Percentiles rank a stretch among this genome's conserved stretches.
phyloP scores from a whole-genome alignment of 2,329 filamentous ascomycete genomes.

The Curvularia hawaiiensis region DNA sequence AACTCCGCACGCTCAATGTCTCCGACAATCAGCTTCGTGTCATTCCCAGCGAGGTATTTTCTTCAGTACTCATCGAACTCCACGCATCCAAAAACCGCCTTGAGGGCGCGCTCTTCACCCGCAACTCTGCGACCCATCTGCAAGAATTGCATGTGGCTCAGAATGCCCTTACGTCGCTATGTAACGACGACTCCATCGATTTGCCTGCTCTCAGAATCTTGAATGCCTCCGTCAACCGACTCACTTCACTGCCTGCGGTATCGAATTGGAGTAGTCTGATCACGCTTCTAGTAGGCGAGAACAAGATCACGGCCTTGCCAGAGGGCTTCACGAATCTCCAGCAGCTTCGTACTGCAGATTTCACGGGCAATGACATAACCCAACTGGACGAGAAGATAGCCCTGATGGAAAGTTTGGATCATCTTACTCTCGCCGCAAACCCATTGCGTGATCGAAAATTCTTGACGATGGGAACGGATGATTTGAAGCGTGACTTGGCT shows the following conservation, averaged over 20 bases:
- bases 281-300: conserved; percentile 79
- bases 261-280: conserved; percentile 74
- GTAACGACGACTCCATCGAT: conserved; percentile 57
- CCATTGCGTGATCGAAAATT: conserved; percentile 89
- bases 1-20: conserved; percentile 77
- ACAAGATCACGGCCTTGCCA: conserved; percentile 77
- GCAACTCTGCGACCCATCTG: conserved; percentile 65
- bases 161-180: conserved; percentile 69
- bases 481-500: conserved; percentile 76
- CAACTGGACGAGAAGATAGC: conserved; percentile 77
- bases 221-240: conserved; percentile 78
- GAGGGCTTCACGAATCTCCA: conserved; percentile 71
- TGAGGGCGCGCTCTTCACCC: conserved; percentile 69
- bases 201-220: conserved; percentile 76
- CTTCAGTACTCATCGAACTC: conserved; percentile 72
- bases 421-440: conserved; percentile 83
- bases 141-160: conserved; percentile 78
- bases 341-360: conserved; percentile 76
- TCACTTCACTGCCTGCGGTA: conserved; percentile 75
- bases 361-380: conserved; percentile 83
- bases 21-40: conserved; percentile 76
- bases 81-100: conserved; percentile 79
- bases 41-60: conserved; percentile 72
- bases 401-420: conserved; percentile 76
- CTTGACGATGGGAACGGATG: conserved; percentile 76